Evolutionary conservation across 148 eudicot genomes (phyloP), one percentile per base, ranked within the genome.

Genomic region (Rhododendron griersonianum): DNA sequence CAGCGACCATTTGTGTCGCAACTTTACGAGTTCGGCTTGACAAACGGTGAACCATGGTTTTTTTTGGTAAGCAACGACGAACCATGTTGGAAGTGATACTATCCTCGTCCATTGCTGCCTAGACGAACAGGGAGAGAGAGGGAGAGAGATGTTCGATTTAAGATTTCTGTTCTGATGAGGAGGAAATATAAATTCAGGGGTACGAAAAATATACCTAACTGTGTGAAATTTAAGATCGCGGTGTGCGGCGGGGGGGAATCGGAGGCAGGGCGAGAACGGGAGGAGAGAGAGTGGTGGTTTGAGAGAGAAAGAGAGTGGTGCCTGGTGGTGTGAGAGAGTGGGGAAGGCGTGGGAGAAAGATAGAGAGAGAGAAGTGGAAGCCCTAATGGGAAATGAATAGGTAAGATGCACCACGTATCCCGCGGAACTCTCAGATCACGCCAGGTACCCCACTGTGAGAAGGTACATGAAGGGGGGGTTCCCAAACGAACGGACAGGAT

Each of bases 1-100:
- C 99, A 4, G 98, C 99, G 3, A 89, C 98, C 98, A 95, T 95
- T 90, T 89, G 93, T 14, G 96, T 86, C 86, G 99, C 99, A 71
- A 97, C 94, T 86, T 93, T 95, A 2, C 96, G 98, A 82, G 93
- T 89, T 81, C 98, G 88, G 41, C 88, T 88, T 35, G 99, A 97
- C 90, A 84, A 88, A 44, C 98, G 92, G 1, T 30, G 30, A 30
- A 30, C 30, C 30, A 30, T 30, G 30, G 30, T 0, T 30, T 30
- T 30, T 30, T 30, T 30, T 30, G 30, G 30, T 30, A 30, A 30
- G 30, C 30, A 30, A 30, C 30, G 30, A 0, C 99, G 94, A 19
- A 69, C 23, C 19, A 92, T 86, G 80, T 88, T 93, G 65, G 93
- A 80, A 75, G 48, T n/a, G 11, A 30, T 7, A 8, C 11, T 80